Evolutionary conservation across 2,329 filamentous ascomycete species (phyloP).

Genomic region (Mycosphaerella sp.): DNA sequence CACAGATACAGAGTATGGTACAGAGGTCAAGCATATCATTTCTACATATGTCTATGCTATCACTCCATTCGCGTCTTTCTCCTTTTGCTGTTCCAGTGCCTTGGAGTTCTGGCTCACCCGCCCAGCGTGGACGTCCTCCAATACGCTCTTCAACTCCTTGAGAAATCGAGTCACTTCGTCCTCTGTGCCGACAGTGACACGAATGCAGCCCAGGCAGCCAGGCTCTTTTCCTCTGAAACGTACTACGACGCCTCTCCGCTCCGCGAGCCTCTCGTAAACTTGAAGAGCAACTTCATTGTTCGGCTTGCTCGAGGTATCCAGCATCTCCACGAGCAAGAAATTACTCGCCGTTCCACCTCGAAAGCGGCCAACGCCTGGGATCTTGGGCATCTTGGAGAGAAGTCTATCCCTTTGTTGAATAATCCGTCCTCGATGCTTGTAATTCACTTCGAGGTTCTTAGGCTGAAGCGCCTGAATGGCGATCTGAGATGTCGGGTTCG

Average conservation of each 20-base stretch:
- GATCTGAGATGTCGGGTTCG: slow-evolving; percentile 76
- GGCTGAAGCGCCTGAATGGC: slow-evolving; percentile 65
- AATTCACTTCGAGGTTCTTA: slow-evolving; percentile 67
- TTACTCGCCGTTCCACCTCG: slow-evolving; percentile 76
- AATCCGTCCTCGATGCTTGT: slow-evolving; percentile 60
- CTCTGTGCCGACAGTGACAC: slow-evolving; percentile 89
- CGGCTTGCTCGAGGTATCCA: slow-evolving; percentile 64
- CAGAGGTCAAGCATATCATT: neutral
- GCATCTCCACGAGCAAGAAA: slow-evolving; percentile 84
- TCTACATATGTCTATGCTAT: slow-evolving; percentile 33
- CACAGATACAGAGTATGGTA: neutral
- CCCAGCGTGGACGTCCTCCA: slow-evolving; percentile 45
- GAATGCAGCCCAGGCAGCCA: slow-evolving; percentile 79
- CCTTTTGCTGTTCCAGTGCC: slow-evolving; percentile 39
- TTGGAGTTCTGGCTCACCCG: slow-evolving; percentile 26
- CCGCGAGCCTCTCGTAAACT: slow-evolving; percentile 79
- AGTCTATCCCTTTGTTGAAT: slow-evolving; percentile 71
- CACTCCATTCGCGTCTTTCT: slow-evolving; percentile 46
- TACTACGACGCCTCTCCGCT: slow-evolving; percentile 83
- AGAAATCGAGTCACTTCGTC: slow-evolving; percentile 76
- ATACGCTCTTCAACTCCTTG: slow-evolving; percentile 53
- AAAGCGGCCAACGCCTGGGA: slow-evolving; percentile 73
- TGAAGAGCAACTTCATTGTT: slow-evolving; percentile 71
- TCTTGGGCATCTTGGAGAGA: slow-evolving; percentile 62
- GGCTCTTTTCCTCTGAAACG: slow-evolving; percentile 89